These are phyloP conservation scores for Aspergillus mulundensis DNA, from an alignment of 495 filamentous ascomycete genomes.

Conservation along the genomic window DNA sequence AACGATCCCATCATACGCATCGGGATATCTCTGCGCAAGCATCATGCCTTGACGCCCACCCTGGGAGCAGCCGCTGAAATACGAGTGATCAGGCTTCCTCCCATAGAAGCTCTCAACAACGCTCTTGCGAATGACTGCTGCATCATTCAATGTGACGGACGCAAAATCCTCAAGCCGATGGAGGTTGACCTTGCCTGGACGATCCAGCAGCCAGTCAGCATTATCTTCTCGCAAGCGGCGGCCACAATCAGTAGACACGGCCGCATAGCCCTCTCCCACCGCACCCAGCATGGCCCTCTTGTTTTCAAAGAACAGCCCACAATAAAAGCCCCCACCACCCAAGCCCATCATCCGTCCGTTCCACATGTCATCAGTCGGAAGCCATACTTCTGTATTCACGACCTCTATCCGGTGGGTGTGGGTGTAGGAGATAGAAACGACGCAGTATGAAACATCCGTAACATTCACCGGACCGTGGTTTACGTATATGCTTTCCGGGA, in stretches of 20 bases:
- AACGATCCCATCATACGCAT: constrained; percentile 56
- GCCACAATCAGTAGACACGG: constrained; percentile 43
- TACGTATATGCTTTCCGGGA: constrained; percentile 1
- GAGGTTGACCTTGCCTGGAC: constrained; percentile 39
- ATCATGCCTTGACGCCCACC: constrained; percentile 45
- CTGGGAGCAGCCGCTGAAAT: constrained; percentile 47
- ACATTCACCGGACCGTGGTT: constrained; percentile 12
- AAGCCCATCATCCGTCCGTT: constrained; percentile 38
- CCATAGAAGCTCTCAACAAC: constrained; percentile 19
- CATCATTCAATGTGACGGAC: constrained; percentile 32
- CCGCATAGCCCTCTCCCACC: constrained; percentile 34
- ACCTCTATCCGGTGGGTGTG: constrained; percentile 35
- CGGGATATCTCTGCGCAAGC: constrained; percentile 36
- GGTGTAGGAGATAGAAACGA: constrained; percentile 40
- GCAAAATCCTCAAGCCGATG: constrained; percentile 36
- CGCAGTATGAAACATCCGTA: constrained; percentile 30
- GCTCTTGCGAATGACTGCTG: constrained; percentile 22
- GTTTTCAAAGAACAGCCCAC: constrained; percentile 21
- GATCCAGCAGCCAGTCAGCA: constrained; percentile 33
- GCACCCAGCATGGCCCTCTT: constrained; percentile 20
- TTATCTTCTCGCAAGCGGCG: not conserved
- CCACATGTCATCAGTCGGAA: constrained; percentile 32
- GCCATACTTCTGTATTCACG: constrained; percentile 33
- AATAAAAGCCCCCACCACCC: constrained; percentile 41
- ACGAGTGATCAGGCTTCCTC: constrained; percentile 24